Percentiles rank a stretch among this genome's conserved stretches.
Evolutionary conservation across 2,329 filamentous ascomycete species (phyloP).

Genomic region (Ceratocystis harringtonii): DNA sequence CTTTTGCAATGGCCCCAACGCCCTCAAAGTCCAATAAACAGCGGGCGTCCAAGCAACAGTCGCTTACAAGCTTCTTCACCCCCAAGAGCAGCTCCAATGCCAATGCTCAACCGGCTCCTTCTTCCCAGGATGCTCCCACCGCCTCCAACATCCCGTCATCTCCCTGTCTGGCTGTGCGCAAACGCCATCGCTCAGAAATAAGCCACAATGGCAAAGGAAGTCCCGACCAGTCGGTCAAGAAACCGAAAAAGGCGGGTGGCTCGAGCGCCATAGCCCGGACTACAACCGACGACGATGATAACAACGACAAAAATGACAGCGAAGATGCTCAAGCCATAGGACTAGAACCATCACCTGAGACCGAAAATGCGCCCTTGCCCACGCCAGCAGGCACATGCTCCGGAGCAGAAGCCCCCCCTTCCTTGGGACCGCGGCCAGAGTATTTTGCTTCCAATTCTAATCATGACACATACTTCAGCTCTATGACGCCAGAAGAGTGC

Average conservation of each 20-base stretch:
- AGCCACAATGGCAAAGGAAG: slow-evolving; percentile 2
- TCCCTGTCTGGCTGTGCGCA: slow-evolving; percentile 21
- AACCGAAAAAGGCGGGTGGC: slow-evolving; percentile 8
- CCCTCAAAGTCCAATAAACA: slow-evolving; percentile 25
- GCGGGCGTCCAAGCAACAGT: slow-evolving; percentile 53
- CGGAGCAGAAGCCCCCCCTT: not conserved
- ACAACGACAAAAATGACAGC: slow-evolving; percentile 6
- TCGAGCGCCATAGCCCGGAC: not conserved
- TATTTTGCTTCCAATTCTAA: slow-evolving; percentile 10
- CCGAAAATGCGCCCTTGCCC: not conserved
- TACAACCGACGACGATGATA: not conserved
- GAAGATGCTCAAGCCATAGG: not conserved
- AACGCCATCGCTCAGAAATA: slow-evolving; percentile 19
- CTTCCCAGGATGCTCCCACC: slow-evolving; percentile 23
- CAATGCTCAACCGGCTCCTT: slow-evolving; percentile 25
- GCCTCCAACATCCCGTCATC: slow-evolving; percentile 20
- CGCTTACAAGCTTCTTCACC: slow-evolving; percentile 75
- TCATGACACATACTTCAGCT: slow-evolving; percentile 16
- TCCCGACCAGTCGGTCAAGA: slow-evolving; percentile 18
- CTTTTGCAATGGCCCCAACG: slow-evolving; percentile 24
- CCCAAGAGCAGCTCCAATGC: slow-evolving; percentile 29
- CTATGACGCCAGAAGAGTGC: slow-evolving; percentile 39
- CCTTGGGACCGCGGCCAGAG: not conserved
- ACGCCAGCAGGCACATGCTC: too few species aligned
- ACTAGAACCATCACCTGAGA: not conserved